Conservation (phyloP, 2,329 filamentous ascomycete species). For the Pseudocercospora crystallina region DNA sequence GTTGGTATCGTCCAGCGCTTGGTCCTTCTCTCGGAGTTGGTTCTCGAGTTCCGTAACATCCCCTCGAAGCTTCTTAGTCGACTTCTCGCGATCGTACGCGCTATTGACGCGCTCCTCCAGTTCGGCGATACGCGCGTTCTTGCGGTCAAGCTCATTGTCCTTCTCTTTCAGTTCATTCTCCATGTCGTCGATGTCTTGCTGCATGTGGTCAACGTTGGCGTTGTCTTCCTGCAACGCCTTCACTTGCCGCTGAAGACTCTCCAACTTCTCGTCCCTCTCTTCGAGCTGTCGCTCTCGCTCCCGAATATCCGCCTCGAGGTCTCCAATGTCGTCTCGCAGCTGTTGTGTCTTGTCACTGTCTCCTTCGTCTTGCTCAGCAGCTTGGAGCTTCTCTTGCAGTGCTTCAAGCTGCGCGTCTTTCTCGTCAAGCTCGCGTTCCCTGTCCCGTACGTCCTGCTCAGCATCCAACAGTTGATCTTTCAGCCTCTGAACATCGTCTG, state of each 20-base stretch:
- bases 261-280: constrained; percentile 53
- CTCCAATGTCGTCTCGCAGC: constrained; percentile 51
- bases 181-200: constrained; percentile 51
- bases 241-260: constrained; percentile 41
- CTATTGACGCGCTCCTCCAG: constrained; percentile 33
- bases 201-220: constrained; percentile 60
- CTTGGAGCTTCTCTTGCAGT: constrained; percentile 42
- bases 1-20: constrained; percentile 36
- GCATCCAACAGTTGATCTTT: constrained; percentile 52
- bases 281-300: constrained; percentile 41
- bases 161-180: constrained; percentile 53
- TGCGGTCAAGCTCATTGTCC: constrained; percentile 44
- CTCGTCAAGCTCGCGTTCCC: constrained; percentile 37
- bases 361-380: constrained; percentile 31
- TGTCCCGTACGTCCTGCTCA: constrained; percentile 54
- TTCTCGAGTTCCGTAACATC: constrained; percentile 36
- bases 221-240: constrained; percentile 31
- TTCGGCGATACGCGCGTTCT: constrained; percentile 33
- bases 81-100: constrained; percentile 36
- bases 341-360: constrained; percentile 31
- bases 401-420: constrained; percentile 54
- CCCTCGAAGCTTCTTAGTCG: constrained; percentile 39
- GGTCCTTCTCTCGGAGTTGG: constrained; percentile 36
- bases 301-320: constrained; percentile 54
- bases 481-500: constrained; percentile 37